phyloP scores from a whole-genome alignment of 2,329 filamentous ascomycete species.

The Ceratocystis cubensis region DNA sequence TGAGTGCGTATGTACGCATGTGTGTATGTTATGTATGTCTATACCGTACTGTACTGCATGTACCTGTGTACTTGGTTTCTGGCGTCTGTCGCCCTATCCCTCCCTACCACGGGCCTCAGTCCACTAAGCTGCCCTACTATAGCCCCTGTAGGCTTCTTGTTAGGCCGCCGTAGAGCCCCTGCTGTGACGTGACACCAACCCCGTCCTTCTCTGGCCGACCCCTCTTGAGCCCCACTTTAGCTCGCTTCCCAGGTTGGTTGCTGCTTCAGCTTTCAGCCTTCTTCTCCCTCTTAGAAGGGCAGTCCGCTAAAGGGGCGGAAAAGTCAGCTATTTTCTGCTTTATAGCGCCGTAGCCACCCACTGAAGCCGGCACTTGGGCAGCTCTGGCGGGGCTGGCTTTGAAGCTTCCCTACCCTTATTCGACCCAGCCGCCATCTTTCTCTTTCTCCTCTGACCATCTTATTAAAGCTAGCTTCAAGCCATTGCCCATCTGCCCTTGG shows the following conservation, averaged over 20 bases:
- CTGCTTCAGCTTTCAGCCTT: neutral
- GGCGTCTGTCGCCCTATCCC: too few relatives aligned
- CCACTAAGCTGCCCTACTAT: neutral
- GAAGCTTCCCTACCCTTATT: neutral
- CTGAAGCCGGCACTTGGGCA: neutral
- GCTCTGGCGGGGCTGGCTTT: neutral
- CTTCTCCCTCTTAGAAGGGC: neutral
- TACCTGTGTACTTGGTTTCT: neutral
- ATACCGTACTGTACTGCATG: neutral
- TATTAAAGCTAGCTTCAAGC: constrained; percentile 4
- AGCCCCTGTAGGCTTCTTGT: neutral
- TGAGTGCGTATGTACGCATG: too few relatives aligned
- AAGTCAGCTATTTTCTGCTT: neutral
- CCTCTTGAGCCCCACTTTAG: constrained; percentile 1
- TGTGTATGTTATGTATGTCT: too few relatives aligned
- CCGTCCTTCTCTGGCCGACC: neutral
- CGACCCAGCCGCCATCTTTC: neutral
- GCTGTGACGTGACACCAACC: constrained; percentile 1
- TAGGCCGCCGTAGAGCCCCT: neutral
- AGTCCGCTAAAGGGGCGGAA: neutral
- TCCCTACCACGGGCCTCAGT: too few relatives aligned
- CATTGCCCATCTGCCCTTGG: neutral
- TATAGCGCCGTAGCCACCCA: neutral
- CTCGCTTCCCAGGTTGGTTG: neutral
- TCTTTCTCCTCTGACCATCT: neutral